Evolutionary conservation across 2,329 filamentous ascomycete species (phyloP).

Genomic region (Phaeosphaeriaceae sp.): DNA sequence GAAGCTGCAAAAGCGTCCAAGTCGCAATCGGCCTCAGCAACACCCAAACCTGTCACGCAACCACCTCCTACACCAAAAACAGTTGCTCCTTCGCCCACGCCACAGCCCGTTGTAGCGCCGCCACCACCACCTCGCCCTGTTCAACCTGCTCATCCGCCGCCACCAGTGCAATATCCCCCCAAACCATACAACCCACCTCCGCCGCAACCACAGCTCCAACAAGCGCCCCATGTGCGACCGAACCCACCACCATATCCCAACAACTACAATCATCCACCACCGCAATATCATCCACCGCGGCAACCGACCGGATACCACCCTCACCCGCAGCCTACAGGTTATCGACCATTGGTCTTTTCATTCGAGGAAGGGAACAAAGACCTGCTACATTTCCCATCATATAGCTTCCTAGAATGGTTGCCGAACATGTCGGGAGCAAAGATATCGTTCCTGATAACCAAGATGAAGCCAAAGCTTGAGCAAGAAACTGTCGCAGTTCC

Average conservation of each 20-base stretch:
- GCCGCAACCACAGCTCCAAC: constrained; percentile 23
- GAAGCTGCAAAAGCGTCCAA: constrained; percentile 33
- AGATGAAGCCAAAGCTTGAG: constrained; percentile 60
- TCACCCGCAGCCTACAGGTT: constrained; percentile 51
- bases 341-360: constrained; percentile 48
- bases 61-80: constrained; percentile 17
- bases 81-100: constrained; percentile 14
- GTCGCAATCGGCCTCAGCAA: constrained; percentile 18
- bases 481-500: constrained; percentile 48
- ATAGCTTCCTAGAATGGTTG: constrained; percentile 76
- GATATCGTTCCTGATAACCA: constrained; percentile 78
- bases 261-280: constrained; percentile 27
- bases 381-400: constrained; percentile 79
- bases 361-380: constrained; percentile 64
- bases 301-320: constrained; percentile 43
- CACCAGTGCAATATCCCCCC: constrained; percentile 10
- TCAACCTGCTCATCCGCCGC: constrained; percentile 19
- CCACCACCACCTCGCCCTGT: constrained; percentile 21
- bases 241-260: constrained; percentile 30
- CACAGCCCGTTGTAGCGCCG: constrained; percentile 19
- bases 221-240: constrained; percentile 22
- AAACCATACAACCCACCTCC: constrained; percentile 26
- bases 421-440: constrained; percentile 68
- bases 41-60: constrained; percentile 16
- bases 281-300: constrained; percentile 30